A percentile compares a stretch with the other conserved stretches of the same genome.
phyloP scores from a whole-genome alignment of 768 basidiomycete species.

The Cytidiella melzeri region DNA sequence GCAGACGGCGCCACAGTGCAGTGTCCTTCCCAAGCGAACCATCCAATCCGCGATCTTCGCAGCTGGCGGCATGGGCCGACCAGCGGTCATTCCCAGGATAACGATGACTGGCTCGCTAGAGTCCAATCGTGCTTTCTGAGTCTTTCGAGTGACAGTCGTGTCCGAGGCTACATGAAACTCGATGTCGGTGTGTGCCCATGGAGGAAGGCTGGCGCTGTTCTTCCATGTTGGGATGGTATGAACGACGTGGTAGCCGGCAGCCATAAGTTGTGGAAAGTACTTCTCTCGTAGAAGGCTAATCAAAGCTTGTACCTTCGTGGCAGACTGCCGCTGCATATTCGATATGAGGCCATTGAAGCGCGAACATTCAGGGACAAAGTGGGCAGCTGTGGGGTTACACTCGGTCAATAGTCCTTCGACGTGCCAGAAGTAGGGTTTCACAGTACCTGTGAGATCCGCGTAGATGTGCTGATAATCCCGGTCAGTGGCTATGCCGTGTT shows the following conservation, averaged over 20 bases:
- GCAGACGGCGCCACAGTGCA: constrained; percentile 18
- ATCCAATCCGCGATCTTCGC: constrained; percentile 15
- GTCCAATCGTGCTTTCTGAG: not conserved
- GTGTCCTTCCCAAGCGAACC: constrained; percentile 7
- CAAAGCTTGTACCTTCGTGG: constrained; percentile 16
- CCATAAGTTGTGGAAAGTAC: constrained; percentile 16
- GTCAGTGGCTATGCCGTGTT: constrained; percentile 9
- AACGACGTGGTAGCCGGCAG: constrained; percentile 18
- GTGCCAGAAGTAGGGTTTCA: not conserved
- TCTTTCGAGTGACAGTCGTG: constrained; percentile 6
- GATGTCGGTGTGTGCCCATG: constrained; percentile 13
- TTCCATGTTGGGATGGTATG: constrained; percentile 21
- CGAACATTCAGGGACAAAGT: constrained; percentile 20
- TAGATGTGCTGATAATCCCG: constrained; percentile 18
- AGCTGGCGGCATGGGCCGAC: constrained; percentile 10
- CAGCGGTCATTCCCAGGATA: constrained; percentile 19
- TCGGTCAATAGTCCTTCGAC: not conserved
- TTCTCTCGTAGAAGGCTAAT: constrained; percentile 17
- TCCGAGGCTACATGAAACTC: constrained; percentile 16
- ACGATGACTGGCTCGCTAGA: constrained; percentile 15
- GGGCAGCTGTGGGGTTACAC: constrained; percentile 11
- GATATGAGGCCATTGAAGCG: constrained; percentile 16
- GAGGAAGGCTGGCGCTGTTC: not conserved
- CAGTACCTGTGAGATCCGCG: constrained; percentile 19
- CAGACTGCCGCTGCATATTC: constrained; percentile 8